These are phyloP conservation scores for Apostasia shenzhenica DNA, from an alignment of 106 monocot species.

Conservation along the genomic window DNA sequence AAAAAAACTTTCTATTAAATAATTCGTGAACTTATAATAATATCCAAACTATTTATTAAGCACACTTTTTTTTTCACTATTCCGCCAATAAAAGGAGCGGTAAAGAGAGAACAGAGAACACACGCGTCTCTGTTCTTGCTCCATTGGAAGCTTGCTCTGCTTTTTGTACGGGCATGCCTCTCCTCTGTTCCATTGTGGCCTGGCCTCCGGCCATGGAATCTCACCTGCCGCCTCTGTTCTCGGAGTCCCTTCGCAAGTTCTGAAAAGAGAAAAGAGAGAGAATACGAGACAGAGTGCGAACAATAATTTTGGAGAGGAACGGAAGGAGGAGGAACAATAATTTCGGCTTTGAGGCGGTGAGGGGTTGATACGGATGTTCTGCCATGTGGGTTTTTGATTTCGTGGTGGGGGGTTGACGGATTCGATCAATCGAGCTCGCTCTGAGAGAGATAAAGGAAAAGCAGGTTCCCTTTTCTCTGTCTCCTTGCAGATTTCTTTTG, in stretches of 20 bases:
- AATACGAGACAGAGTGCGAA: too few relatives aligned
- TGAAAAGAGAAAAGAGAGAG: neutral
- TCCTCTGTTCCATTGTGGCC: neutral
- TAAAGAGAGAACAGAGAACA: neutral
- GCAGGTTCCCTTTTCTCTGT: neutral
- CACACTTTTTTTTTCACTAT: too few relatives aligned
- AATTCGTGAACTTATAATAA: too few relatives aligned
- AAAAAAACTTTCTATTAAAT: too few relatives aligned
- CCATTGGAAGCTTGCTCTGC: neutral
- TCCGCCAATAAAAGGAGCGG: too few relatives aligned
- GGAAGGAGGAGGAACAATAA: too few relatives aligned
- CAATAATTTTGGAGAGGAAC: too few relatives aligned
- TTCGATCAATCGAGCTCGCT: neutral
- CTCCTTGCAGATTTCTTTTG: neutral
- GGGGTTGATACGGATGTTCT: neutral
- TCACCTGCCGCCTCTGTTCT: neutral
- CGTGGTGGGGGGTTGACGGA: neutral
- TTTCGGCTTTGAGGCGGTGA: neutral
- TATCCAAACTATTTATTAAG: too few relatives aligned
- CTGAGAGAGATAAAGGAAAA: neutral
- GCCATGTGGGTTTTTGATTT: too few relatives aligned
- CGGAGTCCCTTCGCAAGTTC: neutral
- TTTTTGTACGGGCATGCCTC: constrained; percentile 6
- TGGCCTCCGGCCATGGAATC: neutral
- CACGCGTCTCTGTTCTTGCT: constrained; percentile 4